Evolutionary conservation across 768 basidiomycete species (phyloP), one percentile per base, ranked within the genome.

Genomic region (Paxillus ammoniavirescens): DNA sequence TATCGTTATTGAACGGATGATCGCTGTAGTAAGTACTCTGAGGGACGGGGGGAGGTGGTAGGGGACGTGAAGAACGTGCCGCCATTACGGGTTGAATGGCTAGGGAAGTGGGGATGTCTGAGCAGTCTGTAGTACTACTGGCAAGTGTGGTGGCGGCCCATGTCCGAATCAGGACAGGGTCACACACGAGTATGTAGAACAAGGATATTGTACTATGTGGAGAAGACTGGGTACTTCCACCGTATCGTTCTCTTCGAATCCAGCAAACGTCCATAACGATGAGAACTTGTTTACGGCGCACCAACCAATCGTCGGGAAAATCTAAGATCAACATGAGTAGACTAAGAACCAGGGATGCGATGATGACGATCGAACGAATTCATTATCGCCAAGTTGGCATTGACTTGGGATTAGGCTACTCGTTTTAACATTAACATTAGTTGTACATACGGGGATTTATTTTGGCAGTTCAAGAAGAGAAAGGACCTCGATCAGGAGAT

Each of bases 81-180:
- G 44, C 38, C 54, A 61, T 62, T 8, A 46, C 30, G 23, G 47
- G 42, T 47, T n/a, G 50, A 17, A 8, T 15, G 53, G 35, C 28
- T 37, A 44, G 10, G 23, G 26, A 4, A 6, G 26, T 6, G 4
- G 26, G 26, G 6, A 4, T 26, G 26, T 5, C 26, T 26, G 26
- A 6, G 5, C 26, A 26, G 26, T 0, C 6, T 26, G 23, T 26
- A 6, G 26, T 26, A 6, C 3, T 26, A 26, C 26, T 6, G 5
- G 2, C 5, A 4, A 26, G 26, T 26, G 26, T 26, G 26, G 26
- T 26, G 26, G 26, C 26, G 26, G 26, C 26, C 26, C 26, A 26
- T 26, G 26, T 26, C 26, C 26, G 26, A 26, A 26, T 26, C 26
- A 26, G 26, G 26, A 26, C 26, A 26, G 26, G 15, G 38, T 40